phyloP scores from a whole-genome alignment of 768 basidiomycete genomes.

The Pleurotus djamor region DNA sequence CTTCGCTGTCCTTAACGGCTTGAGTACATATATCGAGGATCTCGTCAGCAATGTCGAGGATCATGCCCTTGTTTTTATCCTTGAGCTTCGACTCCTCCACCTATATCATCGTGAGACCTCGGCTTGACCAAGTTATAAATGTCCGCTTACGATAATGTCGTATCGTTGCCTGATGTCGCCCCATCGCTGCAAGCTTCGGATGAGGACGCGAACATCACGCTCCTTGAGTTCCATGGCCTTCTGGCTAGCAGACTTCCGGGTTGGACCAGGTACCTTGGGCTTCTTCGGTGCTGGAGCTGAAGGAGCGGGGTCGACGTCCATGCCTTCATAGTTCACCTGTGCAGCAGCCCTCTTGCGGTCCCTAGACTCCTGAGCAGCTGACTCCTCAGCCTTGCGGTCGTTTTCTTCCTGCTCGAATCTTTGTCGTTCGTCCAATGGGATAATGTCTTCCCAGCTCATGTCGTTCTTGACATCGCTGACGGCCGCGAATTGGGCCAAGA shows the following conservation, averaged over 20 bases:
- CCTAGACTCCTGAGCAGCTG: conserved; percentile 64
- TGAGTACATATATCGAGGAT: conserved; percentile 83
- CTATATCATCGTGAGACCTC: conserved; percentile 33
- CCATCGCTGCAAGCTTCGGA: conserved; percentile 95
- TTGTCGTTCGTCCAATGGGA: conserved; percentile 88
- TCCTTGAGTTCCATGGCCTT: conserved; percentile 97
- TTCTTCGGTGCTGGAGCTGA: conserved; percentile 68
- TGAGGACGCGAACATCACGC: conserved; percentile 92
- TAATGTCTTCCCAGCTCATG: conserved; percentile 99
- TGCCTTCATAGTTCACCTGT: conserved; percentile 87
- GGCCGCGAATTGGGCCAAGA: conserved; percentile 92
- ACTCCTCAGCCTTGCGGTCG: conserved; percentile 69
- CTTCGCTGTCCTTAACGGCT: conserved; percentile 83
- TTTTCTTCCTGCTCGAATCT: conserved; percentile 82
- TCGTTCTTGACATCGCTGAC: conserved; percentile 99
- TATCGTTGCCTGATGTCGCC: conserved; percentile 95
- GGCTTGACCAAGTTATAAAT: neutral
- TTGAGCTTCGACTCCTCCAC: conserved; percentile 87
- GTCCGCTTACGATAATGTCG: conserved; percentile 79
- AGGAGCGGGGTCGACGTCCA: conserved; percentile 81
- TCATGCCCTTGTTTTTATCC: conserved; percentile 92
- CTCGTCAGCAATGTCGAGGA: conserved; percentile 89
- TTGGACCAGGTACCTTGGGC: conserved; percentile 66
- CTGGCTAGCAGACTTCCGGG: conserved; percentile 89
- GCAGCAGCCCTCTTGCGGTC: conserved; percentile 85